phyloP scores from a whole-genome alignment of 2,329 filamentous ascomycete genomes.

The Claviceps sp. region DNA sequence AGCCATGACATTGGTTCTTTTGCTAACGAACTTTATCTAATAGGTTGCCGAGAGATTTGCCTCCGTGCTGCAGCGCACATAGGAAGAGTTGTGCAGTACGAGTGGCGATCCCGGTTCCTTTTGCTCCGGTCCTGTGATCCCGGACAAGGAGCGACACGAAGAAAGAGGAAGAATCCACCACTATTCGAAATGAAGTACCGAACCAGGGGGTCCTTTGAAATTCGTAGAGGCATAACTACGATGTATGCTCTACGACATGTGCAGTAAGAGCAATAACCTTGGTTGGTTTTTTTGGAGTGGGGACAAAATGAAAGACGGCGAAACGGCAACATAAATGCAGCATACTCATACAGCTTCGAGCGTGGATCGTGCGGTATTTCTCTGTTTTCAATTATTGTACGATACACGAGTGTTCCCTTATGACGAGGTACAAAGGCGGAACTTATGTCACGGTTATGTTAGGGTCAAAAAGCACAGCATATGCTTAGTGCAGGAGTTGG shows the following conservation, averaged over 20 bases:
- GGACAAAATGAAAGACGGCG: constrained; percentile 11
- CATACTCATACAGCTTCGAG: not conserved
- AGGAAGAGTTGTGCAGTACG: constrained; percentile 3
- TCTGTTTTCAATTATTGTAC: constrained; percentile 24
- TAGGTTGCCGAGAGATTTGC: constrained; percentile 25
- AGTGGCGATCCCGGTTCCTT: not conserved
- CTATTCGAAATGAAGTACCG: not conserved
- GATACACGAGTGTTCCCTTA: constrained; percentile 16
- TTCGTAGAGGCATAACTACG: constrained; percentile 8
- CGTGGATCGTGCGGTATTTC: constrained; percentile 17
- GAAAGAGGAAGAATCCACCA: not conserved
- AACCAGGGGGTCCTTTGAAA: not conserved
- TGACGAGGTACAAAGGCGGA: constrained; percentile 9
- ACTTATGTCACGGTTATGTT: constrained; percentile 7
- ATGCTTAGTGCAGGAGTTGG: constrained; percentile 4
- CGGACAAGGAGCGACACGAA: not conserved
- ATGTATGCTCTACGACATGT: constrained; percentile 3
- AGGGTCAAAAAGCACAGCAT: constrained; percentile 5
- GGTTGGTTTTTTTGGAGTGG: constrained; percentile 12
- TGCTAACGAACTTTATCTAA: constrained; percentile 5
- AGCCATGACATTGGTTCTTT: too few species aligned
- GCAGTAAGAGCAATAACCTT: not conserved
- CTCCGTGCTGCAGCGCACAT: constrained; percentile 21
- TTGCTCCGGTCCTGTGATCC: not conserved
- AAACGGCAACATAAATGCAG: not conserved